Percentiles rank a stretch among this genome's conserved stretches.
phyloP scores from a whole-genome alignment of 1,284 basidiomycete species.

The Heterobasidion irregulare region DNA sequence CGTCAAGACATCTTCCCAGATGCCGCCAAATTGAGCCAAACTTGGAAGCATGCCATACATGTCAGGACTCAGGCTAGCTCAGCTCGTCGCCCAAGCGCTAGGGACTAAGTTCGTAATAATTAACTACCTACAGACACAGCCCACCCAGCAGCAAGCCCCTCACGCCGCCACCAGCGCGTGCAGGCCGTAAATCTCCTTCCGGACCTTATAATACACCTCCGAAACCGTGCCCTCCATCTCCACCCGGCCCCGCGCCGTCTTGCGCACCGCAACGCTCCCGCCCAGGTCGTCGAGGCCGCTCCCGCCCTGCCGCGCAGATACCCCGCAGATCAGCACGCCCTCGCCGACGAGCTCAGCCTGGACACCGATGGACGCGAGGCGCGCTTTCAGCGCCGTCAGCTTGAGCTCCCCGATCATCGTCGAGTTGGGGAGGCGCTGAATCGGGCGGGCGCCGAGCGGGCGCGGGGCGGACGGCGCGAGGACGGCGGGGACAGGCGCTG shows the following conservation, averaged over 20 bases:
- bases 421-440: conserved; percentile 65
- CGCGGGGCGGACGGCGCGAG: conserved; percentile 23
- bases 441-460: conserved; percentile 53
- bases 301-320: conserved; percentile 39
- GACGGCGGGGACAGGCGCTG: conserved; percentile 12
- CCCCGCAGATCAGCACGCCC: conserved; percentile 89
- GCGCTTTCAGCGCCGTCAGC: conserved; percentile 76
- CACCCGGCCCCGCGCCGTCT: conserved; percentile 75
- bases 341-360: conserved; percentile 91
- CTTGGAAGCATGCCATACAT: no score
- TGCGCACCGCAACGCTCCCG: conserved; percentile 81
- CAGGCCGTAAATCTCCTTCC: conserved; percentile 81
- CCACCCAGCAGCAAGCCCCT: background rate
- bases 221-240: conserved; percentile 86
- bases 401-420: conserved; percentile 96
- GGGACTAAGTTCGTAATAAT: background rate
- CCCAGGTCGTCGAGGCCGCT: conserved; percentile 40
- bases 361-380: conserved; percentile 66
- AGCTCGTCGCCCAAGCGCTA: no score
- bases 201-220: conserved; percentile 81
- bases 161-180: conserved; percentile 79
- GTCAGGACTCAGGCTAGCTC: no score
- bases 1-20: no score
- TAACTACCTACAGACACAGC: background rate
- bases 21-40: no score